Conservation (phyloP, 441 rosid genomes). For the Corymbia citriodora region DNA sequence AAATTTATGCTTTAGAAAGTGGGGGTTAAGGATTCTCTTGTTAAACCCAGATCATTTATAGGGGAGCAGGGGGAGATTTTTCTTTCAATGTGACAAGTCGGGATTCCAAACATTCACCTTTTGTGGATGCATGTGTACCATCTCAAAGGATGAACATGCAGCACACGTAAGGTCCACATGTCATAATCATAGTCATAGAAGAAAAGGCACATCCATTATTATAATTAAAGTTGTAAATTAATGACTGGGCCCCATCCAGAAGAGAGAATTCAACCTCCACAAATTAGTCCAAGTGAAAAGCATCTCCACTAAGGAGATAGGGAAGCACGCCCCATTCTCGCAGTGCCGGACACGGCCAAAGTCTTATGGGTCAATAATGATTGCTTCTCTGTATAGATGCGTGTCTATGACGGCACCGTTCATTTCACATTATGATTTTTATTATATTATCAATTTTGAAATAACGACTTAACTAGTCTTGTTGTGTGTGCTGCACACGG, state of each 20-base stretch:
- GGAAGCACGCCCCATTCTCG: background rate
- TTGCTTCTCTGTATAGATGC: rapidly evolving
- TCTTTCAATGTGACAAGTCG: background rate
- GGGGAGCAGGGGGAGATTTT: rapidly evolving
- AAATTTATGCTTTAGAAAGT: background rate
- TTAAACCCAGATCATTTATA: background rate
- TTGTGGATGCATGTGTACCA: background rate
- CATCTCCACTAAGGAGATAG: background rate
- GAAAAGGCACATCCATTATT: background rate
- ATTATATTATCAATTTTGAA: background rate
- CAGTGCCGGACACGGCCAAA: background rate
- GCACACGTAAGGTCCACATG: background rate
- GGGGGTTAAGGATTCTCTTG: background rate
- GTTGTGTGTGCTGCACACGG: rapidly evolving
- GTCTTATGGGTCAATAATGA: background rate
- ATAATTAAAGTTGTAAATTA: background rate
- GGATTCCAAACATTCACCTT: background rate
- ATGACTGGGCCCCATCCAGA: background rate
- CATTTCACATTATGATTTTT: background rate
- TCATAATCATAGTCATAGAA: background rate
- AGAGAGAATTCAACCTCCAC: background rate
- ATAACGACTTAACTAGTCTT: background rate
- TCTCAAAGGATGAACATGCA: rapidly evolving
- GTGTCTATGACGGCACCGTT: rapidly evolving
- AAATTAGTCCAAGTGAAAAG: background rate